Evolutionary conservation across 2,329 filamentous ascomycete genomes (phyloP).

Genomic region (Penicillium sp.): DNA sequence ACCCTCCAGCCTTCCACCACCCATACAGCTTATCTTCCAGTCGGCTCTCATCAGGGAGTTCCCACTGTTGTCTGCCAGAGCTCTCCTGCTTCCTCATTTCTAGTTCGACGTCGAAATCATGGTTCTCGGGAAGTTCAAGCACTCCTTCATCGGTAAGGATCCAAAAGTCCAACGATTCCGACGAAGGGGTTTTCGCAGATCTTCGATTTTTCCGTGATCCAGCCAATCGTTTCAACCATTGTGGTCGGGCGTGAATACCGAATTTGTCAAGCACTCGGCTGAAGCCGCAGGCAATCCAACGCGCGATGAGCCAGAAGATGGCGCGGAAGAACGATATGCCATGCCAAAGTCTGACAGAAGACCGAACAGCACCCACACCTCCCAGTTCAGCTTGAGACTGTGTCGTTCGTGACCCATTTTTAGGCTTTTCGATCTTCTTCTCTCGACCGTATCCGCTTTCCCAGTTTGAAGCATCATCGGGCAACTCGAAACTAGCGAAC

Average conservation of each 20-base stretch:
- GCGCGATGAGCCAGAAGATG: slow-evolving; percentile 65
- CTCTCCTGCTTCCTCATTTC: slow-evolving; percentile 68
- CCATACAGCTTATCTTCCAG: slow-evolving; percentile 74
- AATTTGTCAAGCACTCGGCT: slow-evolving; percentile 57
- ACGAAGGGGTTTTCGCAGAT: slow-evolving; percentile 8
- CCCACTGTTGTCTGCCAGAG: slow-evolving; percentile 42
- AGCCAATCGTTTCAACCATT: slow-evolving; percentile 56
- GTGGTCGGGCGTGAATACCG: slow-evolving; percentile 62
- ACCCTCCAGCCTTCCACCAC: slow-evolving; percentile 81
- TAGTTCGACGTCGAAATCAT: slow-evolving; percentile 75
- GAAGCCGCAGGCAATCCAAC: slow-evolving; percentile 57
- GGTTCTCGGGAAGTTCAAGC: slow-evolving; percentile 57
- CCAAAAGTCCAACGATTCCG: slow-evolving; percentile 52
- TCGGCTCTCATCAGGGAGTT: slow-evolving; percentile 59
- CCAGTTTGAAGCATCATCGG: slow-evolving; percentile 37
- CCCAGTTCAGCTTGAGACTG: slow-evolving; percentile 45
- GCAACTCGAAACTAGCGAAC: slow-evolving; percentile 35
- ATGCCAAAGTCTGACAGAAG: slow-evolving; percentile 74
- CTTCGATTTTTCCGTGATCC: slow-evolving; percentile 27
- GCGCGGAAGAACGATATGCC: slow-evolving; percentile 71
- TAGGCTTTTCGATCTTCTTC: slow-evolving; percentile 44
- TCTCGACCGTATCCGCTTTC: slow-evolving; percentile 49
- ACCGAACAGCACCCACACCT: slow-evolving; percentile 76
- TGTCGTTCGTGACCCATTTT: slow-evolving; percentile 34
- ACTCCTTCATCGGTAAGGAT: slow-evolving; percentile 54